These are phyloP conservation scores for Purpureocillium takamizusanense DNA, from an alignment of 2,329 filamentous ascomycete genomes.

Conservation along the genomic window DNA sequence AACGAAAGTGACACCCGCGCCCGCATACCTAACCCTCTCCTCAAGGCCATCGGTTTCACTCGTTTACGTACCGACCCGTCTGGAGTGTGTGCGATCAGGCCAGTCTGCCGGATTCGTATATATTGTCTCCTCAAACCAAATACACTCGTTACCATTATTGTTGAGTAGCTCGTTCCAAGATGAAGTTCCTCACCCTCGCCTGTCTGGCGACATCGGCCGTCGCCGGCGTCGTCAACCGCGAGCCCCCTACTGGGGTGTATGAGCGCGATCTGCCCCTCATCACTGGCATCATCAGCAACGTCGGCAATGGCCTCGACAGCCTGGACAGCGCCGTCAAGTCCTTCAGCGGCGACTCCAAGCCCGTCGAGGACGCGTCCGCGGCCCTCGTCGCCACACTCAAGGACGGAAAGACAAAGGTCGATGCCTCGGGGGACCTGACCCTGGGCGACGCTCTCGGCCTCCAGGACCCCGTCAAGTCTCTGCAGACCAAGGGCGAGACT, in stretches of 20 bases:
- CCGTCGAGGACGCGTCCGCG: constrained; percentile 10
- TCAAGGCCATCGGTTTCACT: no score
- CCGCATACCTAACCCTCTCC: no score
- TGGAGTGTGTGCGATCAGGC: no score
- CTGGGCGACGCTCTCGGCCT: constrained; percentile 9
- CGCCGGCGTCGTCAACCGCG: background rate
- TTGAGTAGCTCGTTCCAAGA: background rate
- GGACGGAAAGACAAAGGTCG: constrained; percentile 9
- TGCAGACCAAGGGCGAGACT: constrained; percentile 15
- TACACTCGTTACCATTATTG: background rate
- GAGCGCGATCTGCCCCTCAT: constrained; percentile 6
- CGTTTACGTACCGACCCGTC: no score
- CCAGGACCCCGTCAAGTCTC: constrained; percentile 6
- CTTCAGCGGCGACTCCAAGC: constrained; percentile 12
- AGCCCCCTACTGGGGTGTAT: background rate
- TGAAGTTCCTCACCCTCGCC: constrained; percentile 8
- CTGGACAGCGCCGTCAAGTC: constrained; percentile 12
- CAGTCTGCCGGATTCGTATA: no score
- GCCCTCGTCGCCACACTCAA: constrained; percentile 9
- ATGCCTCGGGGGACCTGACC: constrained; percentile 3
- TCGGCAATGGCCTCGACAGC: constrained; percentile 7
- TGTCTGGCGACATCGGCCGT: constrained; percentile 4
- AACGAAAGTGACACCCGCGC: no score
- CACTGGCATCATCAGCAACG: constrained; percentile 2
- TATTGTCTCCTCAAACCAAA: background rate